Evolutionary conservation across 805 yeast genomes (phyloP), one percentile per base, ranked within the genome.

Genomic region (Ogataea parapolymorpha): DNA sequence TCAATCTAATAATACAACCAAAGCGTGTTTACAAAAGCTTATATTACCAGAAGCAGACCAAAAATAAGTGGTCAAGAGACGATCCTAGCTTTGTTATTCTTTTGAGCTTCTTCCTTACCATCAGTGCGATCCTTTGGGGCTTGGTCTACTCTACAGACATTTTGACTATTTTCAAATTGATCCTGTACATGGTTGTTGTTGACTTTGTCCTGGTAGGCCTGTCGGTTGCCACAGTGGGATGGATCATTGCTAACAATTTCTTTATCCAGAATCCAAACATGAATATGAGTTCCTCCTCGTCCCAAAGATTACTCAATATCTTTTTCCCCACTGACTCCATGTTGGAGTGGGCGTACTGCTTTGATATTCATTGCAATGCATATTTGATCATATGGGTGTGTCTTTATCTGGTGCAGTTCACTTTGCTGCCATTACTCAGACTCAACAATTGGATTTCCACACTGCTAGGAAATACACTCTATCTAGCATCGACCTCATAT

Each of bases 301-400:
- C 47, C 12, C 46, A 50, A 37, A 56, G 55, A 48, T 42, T 54
- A 18, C 39, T 66, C 28, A 61, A 62, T 22, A 61, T 57, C 33
- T 23, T 50, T 2, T 32, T 69, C 54, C 58, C 70, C 56, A 50
- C 43, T 7, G 52, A 57, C 25, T 56, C 65, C n/a, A 65, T 70
- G 29, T 66, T 87, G 39, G 96, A 90, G 59, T 90, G 96, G 96
- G 89, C 91, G 1, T 89, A 87, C 59, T 88, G 96, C 66, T 90
- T 90, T 59, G 97, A 89, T 56, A 82, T 89, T 20, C 97, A 90
- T 64, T 87, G 96, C 67, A 90, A 90, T 62, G 77, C 95, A n/a
- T 88, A 85, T 58, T 65, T 88, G 48, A 69, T 82, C 12, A 80
- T 88, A 32, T 87, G 95, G 95, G 72, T 86, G 39, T 63, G 76